A percentile compares a stretch with the other conserved stretches of the same genome.
phyloP scores from a whole-genome alignment of 306 rosid genomes.

The Sicyos baderoa region DNA sequence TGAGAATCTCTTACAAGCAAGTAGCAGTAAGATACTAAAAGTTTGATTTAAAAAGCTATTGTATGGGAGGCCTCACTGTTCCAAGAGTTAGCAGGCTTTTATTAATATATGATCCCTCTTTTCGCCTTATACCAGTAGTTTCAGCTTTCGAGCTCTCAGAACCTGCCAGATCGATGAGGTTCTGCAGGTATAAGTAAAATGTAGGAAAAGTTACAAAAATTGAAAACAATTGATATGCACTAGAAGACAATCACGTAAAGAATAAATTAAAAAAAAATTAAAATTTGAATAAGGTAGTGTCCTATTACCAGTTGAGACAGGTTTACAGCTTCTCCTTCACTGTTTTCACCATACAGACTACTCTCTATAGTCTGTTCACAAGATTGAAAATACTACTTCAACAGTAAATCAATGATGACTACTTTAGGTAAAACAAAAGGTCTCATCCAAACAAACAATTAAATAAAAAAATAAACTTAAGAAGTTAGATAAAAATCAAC shows the following conservation, averaged over 20 bases:
- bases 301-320: slow-evolving; percentile 80
- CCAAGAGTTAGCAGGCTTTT: slow-evolving; percentile 97
- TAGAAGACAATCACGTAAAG: slow-evolving; percentile 21
- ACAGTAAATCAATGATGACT: neutral
- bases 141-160: slow-evolving; percentile 99
- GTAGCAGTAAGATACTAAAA: slow-evolving; percentile 1
- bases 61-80: slow-evolving; percentile 79
- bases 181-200: slow-evolving; percentile 71
- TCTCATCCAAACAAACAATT: neutral
- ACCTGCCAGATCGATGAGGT: slow-evolving; percentile 99
- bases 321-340: slow-evolving; percentile 86
- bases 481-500: neutral
- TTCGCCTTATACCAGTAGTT: slow-evolving; percentile 93
- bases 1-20: slow-evolving; percentile 1
- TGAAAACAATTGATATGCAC: slow-evolving; percentile 19
- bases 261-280: slow-evolving; percentile 9
- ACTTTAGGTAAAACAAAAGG: neutral
- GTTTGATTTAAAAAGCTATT: slow-evolving; percentile 19
- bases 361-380: slow-evolving; percentile 83
- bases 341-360: slow-evolving; percentile 79
- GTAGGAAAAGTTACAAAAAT: slow-evolving; percentile 30
- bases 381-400: slow-evolving; percentile 19
- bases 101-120: slow-evolving; percentile 96
- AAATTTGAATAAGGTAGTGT: slow-evolving; percentile 3
- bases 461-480: neutral